Evolutionary conservation across 805 yeast species (phyloP).

Genomic region (Wickerhamiella brachini): DNA sequence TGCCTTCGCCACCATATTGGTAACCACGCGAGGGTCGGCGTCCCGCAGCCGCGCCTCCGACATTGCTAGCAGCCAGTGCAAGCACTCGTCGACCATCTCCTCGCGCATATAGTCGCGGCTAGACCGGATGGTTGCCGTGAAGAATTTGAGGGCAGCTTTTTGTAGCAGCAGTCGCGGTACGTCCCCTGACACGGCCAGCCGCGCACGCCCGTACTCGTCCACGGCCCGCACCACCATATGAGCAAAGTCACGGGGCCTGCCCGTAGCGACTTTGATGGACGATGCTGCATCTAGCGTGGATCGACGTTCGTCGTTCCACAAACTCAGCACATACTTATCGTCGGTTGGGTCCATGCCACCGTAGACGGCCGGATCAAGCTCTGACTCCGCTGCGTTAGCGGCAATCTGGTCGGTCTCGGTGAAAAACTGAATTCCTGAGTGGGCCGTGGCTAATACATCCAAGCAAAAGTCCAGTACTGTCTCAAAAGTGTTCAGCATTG

Average conservation of each 20-base stretch:
- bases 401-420: slow-evolving; percentile 18
- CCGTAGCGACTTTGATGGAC: slow-evolving; percentile 48
- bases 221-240: slow-evolving; percentile 55
- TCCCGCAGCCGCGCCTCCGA: slow-evolving; percentile 31
- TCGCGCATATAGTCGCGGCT: slow-evolving; percentile 63
- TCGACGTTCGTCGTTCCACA: slow-evolving; percentile 70
- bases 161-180: slow-evolving; percentile 37
- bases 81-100: slow-evolving; percentile 62
- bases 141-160: slow-evolving; percentile 42
- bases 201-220: slow-evolving; percentile 53
- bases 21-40: slow-evolving; percentile 33
- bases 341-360: slow-evolving; percentile 32
- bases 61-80: slow-evolving; percentile 51
- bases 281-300: slow-evolving; percentile 64
- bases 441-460: slow-evolving; percentile 20
- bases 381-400: slow-evolving; percentile 23
- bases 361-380: slow-evolving; percentile 32
- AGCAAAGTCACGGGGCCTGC: slow-evolving; percentile 50
- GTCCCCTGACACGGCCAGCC: slow-evolving; percentile 45
- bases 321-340: slow-evolving; percentile 40
- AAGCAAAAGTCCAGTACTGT: slow-evolving; percentile 22
- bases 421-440: slow-evolving; percentile 17
- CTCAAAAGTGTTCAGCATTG: slow-evolving; percentile 22
- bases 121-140: slow-evolving; percentile 45
- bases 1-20: slow-evolving; percentile 41